Evolutionary conservation across 352 stramenopile species (phyloP).

Genomic region (Phytophthora pluvialis): DNA sequence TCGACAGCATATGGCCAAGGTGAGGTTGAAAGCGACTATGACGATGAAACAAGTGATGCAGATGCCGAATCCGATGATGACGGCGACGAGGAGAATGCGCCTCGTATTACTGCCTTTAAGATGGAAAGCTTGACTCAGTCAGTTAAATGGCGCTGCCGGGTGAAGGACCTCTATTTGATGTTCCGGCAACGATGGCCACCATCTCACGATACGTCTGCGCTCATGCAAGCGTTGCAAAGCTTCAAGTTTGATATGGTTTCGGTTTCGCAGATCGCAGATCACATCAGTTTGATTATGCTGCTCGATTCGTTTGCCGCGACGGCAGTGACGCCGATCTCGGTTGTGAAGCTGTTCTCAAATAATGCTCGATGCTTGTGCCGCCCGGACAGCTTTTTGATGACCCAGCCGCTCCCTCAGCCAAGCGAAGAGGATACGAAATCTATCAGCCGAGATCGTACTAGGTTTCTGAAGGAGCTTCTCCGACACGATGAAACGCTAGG

Average conservation of each 20-base stretch:
- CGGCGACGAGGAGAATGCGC: constrained; percentile 32
- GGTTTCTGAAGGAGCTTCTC: constrained; percentile 77
- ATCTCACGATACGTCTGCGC: constrained; percentile 46
- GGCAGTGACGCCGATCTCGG: constrained; percentile 69
- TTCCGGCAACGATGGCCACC: constrained; percentile 71
- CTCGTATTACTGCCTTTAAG: constrained; percentile 31
- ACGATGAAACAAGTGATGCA: constrained; percentile 39
- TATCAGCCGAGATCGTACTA: constrained; percentile 57
- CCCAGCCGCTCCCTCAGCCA: constrained; percentile 6
- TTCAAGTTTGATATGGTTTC: constrained; percentile 56
- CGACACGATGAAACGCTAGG: constrained; percentile 68
- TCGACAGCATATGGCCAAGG: constrained; percentile 10
- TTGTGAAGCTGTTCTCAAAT: constrained; percentile 67
- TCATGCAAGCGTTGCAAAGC: constrained; percentile 52
- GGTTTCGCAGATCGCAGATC: constrained; percentile 51
- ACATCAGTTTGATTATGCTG: constrained; percentile 79
- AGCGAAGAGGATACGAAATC: constrained; percentile 31
- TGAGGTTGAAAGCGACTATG: constrained; percentile 34
- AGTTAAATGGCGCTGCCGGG: constrained; percentile 52
- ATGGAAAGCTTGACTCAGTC: constrained; percentile 55
- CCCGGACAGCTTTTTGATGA: constrained; percentile 58
- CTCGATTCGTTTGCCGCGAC: constrained; percentile 84
- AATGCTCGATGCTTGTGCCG: constrained; percentile 61
- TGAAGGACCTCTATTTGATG: constrained; percentile 52
- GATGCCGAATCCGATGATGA: constrained; percentile 39